phyloP scores from a whole-genome alignment of 2,329 filamentous ascomycete species.

The Calonectria pseudoreteaudii region DNA sequence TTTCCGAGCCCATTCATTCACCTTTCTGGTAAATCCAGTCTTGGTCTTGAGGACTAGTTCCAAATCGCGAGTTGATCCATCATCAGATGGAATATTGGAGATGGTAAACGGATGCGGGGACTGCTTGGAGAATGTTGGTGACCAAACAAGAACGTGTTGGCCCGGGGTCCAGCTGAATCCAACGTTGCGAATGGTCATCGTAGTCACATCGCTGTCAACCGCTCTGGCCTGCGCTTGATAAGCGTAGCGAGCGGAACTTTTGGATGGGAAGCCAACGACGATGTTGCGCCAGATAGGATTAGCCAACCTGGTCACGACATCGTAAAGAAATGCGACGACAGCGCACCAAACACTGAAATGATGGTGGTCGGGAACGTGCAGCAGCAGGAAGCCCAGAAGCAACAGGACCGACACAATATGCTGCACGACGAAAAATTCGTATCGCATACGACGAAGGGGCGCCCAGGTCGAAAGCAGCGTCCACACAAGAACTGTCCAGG shows the following conservation, averaged over 20 bases:
- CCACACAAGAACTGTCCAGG: constrained; percentile 42
- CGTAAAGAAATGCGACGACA: constrained; percentile 39
- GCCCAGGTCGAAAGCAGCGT: constrained; percentile 37
- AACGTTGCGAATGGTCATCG: constrained; percentile 35
- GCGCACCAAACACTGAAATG: constrained; percentile 45
- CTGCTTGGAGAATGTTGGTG: constrained; percentile 37
- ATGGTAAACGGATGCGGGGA: constrained; percentile 43
- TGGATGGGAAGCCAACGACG: constrained; percentile 28
- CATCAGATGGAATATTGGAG: constrained; percentile 22
- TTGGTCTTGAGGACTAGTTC: constrained; percentile 41
- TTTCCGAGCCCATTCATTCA: constrained; percentile 40
- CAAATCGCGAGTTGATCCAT: constrained; percentile 31
- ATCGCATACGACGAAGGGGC: constrained; percentile 41
- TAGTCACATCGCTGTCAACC: constrained; percentile 35
- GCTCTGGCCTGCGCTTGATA: constrained; percentile 33
- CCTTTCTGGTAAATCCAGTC: constrained; percentile 32
- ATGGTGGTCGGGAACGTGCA: constrained; percentile 42
- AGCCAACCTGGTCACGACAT: constrained; percentile 40
- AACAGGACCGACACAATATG: constrained; percentile 39
- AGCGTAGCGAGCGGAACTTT: constrained; percentile 30
- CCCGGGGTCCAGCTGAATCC: constrained; percentile 39
- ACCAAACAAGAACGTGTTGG: constrained; percentile 44
- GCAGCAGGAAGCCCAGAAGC: constrained; percentile 36
- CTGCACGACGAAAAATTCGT: constrained; percentile 45
- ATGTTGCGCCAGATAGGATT: constrained; percentile 43